A percentile compares a stretch with the other conserved stretches of the same genome.
These are phyloP conservation scores for Rostrohypoxylon terebratum DNA, from an alignment of 495 filamentous ascomycete species.

Conservation along the genomic window DNA sequence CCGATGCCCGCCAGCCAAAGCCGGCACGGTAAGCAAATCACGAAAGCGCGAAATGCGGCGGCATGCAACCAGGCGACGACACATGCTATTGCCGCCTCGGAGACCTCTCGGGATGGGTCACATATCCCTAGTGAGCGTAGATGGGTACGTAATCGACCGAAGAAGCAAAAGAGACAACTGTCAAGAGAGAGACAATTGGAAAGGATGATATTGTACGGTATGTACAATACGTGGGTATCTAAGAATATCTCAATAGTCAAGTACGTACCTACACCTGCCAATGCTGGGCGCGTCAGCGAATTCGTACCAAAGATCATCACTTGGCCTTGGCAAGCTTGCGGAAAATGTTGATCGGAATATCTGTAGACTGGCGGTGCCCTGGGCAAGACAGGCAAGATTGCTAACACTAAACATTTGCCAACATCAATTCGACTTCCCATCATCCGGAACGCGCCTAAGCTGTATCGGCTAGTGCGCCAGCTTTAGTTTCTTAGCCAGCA, in stretches of 20 bases:
- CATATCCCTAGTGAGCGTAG: constrained; percentile 22
- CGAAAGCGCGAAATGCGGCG: constrained; percentile 38
- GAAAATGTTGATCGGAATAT: constrained; percentile 35
- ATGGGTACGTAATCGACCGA: constrained; percentile 35
- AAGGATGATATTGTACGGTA: constrained; percentile 15
- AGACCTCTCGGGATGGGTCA: constrained; percentile 39
- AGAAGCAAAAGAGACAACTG: constrained; percentile 30
- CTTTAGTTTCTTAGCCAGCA: constrained; percentile 21
- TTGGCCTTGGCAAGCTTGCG: constrained; percentile 36
- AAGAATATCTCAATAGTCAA: constrained; percentile 32
- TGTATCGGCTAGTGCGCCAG: constrained; percentile 21
- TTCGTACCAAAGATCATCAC: constrained; percentile 34
- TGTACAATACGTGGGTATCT: constrained; percentile 25
- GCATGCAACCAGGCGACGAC: constrained; percentile 38
- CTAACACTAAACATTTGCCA: constrained; percentile 6
- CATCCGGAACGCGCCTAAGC: neutral
- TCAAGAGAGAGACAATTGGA: constrained; percentile 13
- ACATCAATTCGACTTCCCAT: constrained; percentile 16
- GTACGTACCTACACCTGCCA: constrained; percentile 35
- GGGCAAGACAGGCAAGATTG: constrained; percentile 7
- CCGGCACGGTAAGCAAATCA: constrained; percentile 31
- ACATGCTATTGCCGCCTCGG: constrained; percentile 35
- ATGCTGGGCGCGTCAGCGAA: constrained; percentile 42
- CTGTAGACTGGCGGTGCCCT: constrained; percentile 3
- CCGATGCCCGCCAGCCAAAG: constrained; percentile 13